Percentiles rank a stretch among this genome's conserved stretches.
These are phyloP conservation scores for Talaromyces sp. DNA, from an alignment of 2,329 filamentous ascomycete genomes.

Conservation along the genomic window DNA sequence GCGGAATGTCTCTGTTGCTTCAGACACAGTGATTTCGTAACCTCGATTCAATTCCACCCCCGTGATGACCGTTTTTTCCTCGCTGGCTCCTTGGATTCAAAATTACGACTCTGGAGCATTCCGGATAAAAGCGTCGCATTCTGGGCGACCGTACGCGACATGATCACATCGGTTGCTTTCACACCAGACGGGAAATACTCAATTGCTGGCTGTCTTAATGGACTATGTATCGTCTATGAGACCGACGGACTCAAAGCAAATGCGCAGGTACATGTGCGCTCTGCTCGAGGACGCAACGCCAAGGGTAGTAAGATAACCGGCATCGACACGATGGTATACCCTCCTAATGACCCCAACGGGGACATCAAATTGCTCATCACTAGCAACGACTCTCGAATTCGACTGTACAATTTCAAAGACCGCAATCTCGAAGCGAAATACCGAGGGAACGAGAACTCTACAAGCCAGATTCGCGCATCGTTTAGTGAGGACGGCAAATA, in stretches of 20 bases:
- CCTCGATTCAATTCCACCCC: conserved; percentile 90
- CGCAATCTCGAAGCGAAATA: conserved; percentile 85
- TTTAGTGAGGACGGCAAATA: conserved; percentile 85
- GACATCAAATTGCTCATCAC: conserved; percentile 84
- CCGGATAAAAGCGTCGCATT: conserved; percentile 92
- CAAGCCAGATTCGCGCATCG: conserved; percentile 82
- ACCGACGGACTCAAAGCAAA: conserved; percentile 83
- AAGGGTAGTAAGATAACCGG: conserved; percentile 98
- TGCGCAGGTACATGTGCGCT: conserved; percentile 88
- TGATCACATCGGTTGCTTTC: conserved; percentile 92
- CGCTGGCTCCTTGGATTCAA: conserved; percentile 85
- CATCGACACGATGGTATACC: conserved; percentile 69
- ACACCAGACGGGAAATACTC: conserved; percentile 86
- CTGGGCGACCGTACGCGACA: conserved; percentile 70
- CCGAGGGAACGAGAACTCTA: conserved; percentile 83
- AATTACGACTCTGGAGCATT: conserved; percentile 90
- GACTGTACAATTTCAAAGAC: conserved; percentile 83
- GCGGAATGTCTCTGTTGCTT: conserved; percentile 88
- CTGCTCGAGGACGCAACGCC: conserved; percentile 84
- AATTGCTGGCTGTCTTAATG: conserved; percentile 83
- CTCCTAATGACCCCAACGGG: conserved; percentile 55
- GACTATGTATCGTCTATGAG: conserved; percentile 84
- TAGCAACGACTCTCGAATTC: conserved; percentile 89
- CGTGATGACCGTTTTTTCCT: conserved; percentile 95
- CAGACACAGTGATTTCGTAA: conserved; percentile 91